Conservation (phyloP, 345 rosid genomes). For the Stellera chamaejasme region DNA sequence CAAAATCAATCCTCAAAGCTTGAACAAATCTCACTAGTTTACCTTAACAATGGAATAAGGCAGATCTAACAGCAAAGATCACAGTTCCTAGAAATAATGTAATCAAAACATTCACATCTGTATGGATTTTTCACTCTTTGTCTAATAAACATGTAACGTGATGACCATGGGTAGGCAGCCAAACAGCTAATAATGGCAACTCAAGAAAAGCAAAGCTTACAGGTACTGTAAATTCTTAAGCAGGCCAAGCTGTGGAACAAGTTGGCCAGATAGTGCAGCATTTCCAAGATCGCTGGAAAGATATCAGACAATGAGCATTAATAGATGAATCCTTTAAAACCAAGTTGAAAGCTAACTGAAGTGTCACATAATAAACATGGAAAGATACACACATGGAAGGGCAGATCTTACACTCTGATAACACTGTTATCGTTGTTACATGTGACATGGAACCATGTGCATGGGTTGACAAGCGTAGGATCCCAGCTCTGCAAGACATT, state of each 20-base stretch:
- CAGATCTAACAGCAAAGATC: too few relatives aligned
- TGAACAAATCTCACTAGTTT: too few relatives aligned
- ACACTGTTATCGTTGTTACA: conserved; percentile 96
- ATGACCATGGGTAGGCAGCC: too few relatives aligned
- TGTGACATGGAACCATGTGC: conserved; percentile 99
- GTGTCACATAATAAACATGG: too few relatives aligned
- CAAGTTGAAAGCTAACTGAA: neutral
- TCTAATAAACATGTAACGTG: too few relatives aligned
- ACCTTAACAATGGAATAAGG: too few relatives aligned
- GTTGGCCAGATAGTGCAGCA: conserved; percentile 90
- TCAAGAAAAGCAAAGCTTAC: conserved; percentile 35
- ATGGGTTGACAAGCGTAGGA: conserved; percentile 93
- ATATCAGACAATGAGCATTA: conserved; percentile 9
- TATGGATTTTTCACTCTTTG: too few relatives aligned
- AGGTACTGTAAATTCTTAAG: conserved; percentile 93
- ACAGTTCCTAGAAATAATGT: too few relatives aligned
- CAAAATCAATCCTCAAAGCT: too few relatives aligned
- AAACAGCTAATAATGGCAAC: too few relatives aligned
- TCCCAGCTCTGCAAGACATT: conserved; percentile 98
- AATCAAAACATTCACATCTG: too few relatives aligned
- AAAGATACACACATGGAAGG: conserved; percentile 1
- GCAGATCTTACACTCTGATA: conserved; percentile 64
- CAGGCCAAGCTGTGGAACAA: conserved; percentile 85
- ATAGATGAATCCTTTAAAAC: neutral
- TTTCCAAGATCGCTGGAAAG: conserved; percentile 85